phyloP scores from a whole-genome alignment of 371 early-diverging fungal species.

The Actinomortierella wolfii region DNA sequence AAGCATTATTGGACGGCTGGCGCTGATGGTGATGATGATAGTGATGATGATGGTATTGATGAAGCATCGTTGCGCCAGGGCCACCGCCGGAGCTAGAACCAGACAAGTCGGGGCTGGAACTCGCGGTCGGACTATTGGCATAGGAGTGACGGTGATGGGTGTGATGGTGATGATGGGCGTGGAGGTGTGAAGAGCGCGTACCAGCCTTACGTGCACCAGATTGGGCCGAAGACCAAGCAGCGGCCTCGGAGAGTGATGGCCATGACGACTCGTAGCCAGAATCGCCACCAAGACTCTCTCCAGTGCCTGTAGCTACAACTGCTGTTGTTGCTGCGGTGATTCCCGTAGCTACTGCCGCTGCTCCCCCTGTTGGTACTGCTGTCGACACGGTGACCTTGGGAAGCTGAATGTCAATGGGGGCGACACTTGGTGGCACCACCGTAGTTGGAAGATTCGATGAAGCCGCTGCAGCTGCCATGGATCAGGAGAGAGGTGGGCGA shows the following conservation, averaged over 20 bases:
- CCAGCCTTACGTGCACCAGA: neutral
- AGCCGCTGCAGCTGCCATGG: too few relatives aligned
- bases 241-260: constrained; percentile 44
- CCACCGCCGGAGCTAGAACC: too few relatives aligned
- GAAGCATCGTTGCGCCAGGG: too few relatives aligned
- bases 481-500: too few relatives aligned
- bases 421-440: constrained; percentile 9
- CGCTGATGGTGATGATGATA: too few relatives aligned
- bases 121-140: too few relatives aligned
- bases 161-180: too few relatives aligned
- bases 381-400: constrained; percentile 1
- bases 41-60: too few relatives aligned
- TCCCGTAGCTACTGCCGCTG: neutral
- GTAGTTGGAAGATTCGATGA: neutral
- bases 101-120: too few relatives aligned
- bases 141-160: too few relatives aligned
- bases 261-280: constrained; percentile 48
- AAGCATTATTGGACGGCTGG: too few relatives aligned
- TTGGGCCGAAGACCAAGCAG: constrained; percentile 29
- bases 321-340: neutral
- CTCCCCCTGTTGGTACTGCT: neutral
- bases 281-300: constrained; percentile 28
- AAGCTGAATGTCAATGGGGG: constrained; percentile 41
- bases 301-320: neutral
- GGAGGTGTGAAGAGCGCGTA: too few relatives aligned